A percentile compares a stretch with the other conserved stretches of the same genome.
Evolutionary conservation across 257 asterid species (phyloP).

Genomic region (Coffea eugenioides): DNA sequence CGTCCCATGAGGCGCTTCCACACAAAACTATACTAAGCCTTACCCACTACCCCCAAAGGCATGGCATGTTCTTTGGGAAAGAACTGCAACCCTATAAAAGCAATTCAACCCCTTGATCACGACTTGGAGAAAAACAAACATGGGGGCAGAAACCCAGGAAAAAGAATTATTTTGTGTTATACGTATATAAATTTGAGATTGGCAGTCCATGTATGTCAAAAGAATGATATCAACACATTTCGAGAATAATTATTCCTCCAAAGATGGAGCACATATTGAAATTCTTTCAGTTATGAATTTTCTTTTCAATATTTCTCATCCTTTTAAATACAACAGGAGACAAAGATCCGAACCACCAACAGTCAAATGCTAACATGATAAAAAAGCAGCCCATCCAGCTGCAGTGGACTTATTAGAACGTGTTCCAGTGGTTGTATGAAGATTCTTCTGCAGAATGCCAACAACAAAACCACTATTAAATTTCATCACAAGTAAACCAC

Average conservation of each 20-base stretch:
- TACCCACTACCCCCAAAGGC: background rate
- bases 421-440: constrained; percentile 65
- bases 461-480: constrained; percentile 4
- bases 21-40: background rate
- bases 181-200: constrained; percentile 11
- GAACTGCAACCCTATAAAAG: background rate
- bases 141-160: background rate
- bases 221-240: constrained; percentile 12
- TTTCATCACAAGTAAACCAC: background rate
- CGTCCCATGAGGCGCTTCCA: background rate
- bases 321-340: constrained; percentile 44
- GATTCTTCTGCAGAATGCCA: constrained; percentile 65
- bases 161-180: constrained; percentile 2
- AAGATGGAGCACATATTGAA: constrained; percentile 20
- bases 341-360: constrained; percentile 26
- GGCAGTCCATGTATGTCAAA: constrained; percentile 16
- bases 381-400: constrained; percentile 99
- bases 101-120: background rate
- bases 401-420: constrained; percentile 62
- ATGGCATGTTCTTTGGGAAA: background rate
- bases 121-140: background rate
- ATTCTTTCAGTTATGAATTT: constrained; percentile 21
- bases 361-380: constrained; percentile 22
- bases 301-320: constrained; percentile 27
- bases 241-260: constrained; percentile 16